Conservation (phyloP, 768 basidiomycete genomes). For the Lactifluus volemus region DNA sequence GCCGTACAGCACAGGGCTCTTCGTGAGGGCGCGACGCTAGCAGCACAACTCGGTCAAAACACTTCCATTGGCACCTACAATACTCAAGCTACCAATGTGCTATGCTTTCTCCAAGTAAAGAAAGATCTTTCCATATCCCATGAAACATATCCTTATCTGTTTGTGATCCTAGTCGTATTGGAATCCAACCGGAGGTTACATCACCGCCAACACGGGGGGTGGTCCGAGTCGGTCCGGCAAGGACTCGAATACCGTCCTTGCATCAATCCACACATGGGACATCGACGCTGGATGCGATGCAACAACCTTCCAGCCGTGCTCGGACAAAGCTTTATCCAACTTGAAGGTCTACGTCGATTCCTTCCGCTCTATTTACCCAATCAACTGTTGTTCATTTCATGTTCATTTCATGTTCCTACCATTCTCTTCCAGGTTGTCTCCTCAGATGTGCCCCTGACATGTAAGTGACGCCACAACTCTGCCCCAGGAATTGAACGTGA, state of each 20-base stretch:
- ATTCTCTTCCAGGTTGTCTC: too few relatives aligned
- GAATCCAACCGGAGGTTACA: conserved; percentile 50
- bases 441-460: too few relatives aligned
- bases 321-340: conserved; percentile 66
- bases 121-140: neutral
- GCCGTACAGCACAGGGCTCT: conserved; percentile 63
- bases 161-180: conserved; percentile 54
- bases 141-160: neutral
- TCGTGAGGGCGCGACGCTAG: conserved; percentile 58
- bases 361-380: conserved; percentile 57
- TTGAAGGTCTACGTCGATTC: conserved; percentile 63
- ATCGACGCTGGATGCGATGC: conserved; percentile 61
- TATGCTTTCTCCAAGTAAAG: conserved; percentile 69
- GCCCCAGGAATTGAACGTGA: too few relatives aligned
- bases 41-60: conserved; percentile 45
- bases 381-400: too few relatives aligned
- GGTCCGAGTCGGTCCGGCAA: conserved; percentile 69
- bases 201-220: conserved; percentile 71
- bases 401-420: too few relatives aligned
- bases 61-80: conserved; percentile 37
- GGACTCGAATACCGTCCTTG: conserved; percentile 36
- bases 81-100: conserved; percentile 50
- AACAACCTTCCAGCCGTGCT: conserved; percentile 75
- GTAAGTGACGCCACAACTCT: too few relatives aligned
- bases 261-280: conserved; percentile 76